phyloP scores from a whole-genome alignment of 805 yeast species.

The Saturnispora besseyi region DNA sequence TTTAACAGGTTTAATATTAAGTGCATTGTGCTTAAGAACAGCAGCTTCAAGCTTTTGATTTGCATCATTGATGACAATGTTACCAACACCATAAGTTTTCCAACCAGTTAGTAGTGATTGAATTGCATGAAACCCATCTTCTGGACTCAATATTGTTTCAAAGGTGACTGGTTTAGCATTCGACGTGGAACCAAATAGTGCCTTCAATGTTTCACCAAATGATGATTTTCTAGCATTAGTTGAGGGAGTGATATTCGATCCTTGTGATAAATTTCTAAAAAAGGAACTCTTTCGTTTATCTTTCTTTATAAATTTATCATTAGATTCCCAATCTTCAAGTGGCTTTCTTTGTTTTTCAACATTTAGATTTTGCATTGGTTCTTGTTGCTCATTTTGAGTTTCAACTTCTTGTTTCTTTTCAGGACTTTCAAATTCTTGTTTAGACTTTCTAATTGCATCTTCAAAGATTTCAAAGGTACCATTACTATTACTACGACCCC shows the following conservation, averaged over 20 bases:
- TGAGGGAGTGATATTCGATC: constrained; percentile 3
- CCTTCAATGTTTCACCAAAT: constrained; percentile 37
- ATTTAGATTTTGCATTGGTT: constrained; percentile 20
- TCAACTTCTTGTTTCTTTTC: not conserved
- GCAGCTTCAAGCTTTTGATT: constrained; percentile 47
- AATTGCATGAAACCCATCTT: constrained; percentile 57
- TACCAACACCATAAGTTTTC: constrained; percentile 61
- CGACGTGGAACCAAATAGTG: constrained; percentile 29
- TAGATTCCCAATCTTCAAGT: constrained; percentile 2
- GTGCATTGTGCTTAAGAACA: constrained; percentile 50
- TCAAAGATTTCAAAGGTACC: constrained; percentile 21
- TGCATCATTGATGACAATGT: constrained; percentile 38
- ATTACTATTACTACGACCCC: constrained; percentile 15
- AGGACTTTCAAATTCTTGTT: constrained; percentile 13
- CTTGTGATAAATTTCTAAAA: constrained; percentile 39
- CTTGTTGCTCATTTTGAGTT: not conserved
- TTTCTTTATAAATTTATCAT: constrained; percentile 13
- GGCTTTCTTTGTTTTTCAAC: constrained; percentile 23
- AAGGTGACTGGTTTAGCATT: constrained; percentile 22
- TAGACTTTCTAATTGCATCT: constrained; percentile 16
- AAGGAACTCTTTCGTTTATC: constrained; percentile 20
- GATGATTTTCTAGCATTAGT: constrained; percentile 17
- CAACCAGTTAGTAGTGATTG: constrained; percentile 55
- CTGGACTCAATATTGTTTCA: constrained; percentile 29
- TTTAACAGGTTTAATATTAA: constrained; percentile 54